Base-by-base conservation (phyloP, 305 asterid genomes). In the Rubia tinctorum region DNA sequence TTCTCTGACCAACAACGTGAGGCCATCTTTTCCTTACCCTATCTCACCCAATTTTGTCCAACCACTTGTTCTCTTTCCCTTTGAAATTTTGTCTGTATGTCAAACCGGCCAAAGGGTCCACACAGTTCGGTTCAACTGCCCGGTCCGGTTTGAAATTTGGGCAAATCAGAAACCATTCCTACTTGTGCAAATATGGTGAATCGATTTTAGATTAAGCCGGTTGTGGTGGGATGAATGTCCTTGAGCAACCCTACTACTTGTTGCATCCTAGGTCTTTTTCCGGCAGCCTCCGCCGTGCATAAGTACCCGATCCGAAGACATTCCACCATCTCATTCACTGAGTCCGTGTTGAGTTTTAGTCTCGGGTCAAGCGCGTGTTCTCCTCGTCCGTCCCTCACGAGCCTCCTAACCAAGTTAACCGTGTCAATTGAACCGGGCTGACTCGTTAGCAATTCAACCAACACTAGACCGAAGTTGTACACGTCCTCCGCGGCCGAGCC, bases 241-340 rank as follows among this genome's bases (percentile, higher is more conserved):
- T 93, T 93, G 27, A 93, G 77, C 88, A 91, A 79, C 4, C 97
- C 97, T 83, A 93, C 61, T 7, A 91, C 96, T 79, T 93, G 98
- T 62, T 88, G 94, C 97, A 93, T 91, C 0, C 87, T 82, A 13
- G 97, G 98, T 78, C 98, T 72, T 79, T 93, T 93, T 13, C 77
- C 89, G 34, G 93, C 76, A 34, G 68, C 61, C 80, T 91, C 97
- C 59, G 97, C 93, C 77, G 97, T 93, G 65, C 98, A 93, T 82
- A 93, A 70, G 76, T 88, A 91, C 66, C 94, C 93, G 20, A 93
- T 89, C 63, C 95, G 90, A 71, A 93, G 93, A 68, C 97, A 88
- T 85, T 90, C 96, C 71, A 85, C 91, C 98, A 91, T 91, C 85
- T 78, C 85, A 73, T 80, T 81, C 86, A 76, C 88, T 5, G 90